Evolutionary conservation across 352 stramenopile genomes (phyloP).

Genomic region (Phytophthora chlamydospora): DNA sequence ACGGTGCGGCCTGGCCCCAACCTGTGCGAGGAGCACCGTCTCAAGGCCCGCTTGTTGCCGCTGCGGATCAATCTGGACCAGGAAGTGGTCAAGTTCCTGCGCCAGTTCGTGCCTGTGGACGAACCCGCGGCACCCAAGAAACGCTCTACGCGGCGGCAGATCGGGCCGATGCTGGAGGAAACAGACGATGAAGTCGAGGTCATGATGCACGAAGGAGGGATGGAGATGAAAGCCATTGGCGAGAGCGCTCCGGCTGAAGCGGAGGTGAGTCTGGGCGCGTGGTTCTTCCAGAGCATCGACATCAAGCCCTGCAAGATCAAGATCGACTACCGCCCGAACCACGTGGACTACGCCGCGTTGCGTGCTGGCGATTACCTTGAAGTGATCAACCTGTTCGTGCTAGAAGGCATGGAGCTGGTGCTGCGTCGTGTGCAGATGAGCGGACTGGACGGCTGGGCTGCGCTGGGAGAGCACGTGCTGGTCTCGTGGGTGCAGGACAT

Average conservation of each 20-base stretch:
- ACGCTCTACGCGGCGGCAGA: slow-evolving; percentile 7
- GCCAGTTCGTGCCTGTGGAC: slow-evolving; percentile 76
- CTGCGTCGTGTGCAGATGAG: slow-evolving; percentile 86
- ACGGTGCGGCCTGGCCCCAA: slow-evolving; percentile 79
- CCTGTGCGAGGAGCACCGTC: slow-evolving; percentile 82
- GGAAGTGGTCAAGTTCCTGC: slow-evolving; percentile 87
- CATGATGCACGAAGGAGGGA: slow-evolving; percentile 44
- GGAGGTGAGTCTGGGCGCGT: slow-evolving; percentile 54
- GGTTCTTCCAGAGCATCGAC: slow-evolving; percentile 91
- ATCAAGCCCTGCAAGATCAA: slow-evolving; percentile 91
- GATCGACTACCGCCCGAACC: slow-evolving; percentile 89
- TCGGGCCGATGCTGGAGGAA: slow-evolving; percentile 35
- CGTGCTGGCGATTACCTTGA: slow-evolving; percentile 87
- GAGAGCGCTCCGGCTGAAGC: slow-evolving; percentile 33
- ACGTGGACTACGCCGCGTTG: slow-evolving; percentile 85
- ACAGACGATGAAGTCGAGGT: slow-evolving; percentile 37
- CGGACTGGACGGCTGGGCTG: slow-evolving; percentile 78
- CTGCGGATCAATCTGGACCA: slow-evolving; percentile 88
- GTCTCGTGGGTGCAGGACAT: slow-evolving; percentile 90
- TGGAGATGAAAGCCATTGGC: slow-evolving; percentile 55
- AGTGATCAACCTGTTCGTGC: slow-evolving; percentile 90
- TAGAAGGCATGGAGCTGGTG: slow-evolving; percentile 89
- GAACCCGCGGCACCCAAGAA: slow-evolving; percentile 27
- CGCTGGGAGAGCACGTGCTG: slow-evolving; percentile 75
- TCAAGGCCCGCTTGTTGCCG: slow-evolving; percentile 78